Evolutionary conservation across 306 rosid genomes (phyloP), one percentile per base, ranked within the genome.

Genomic region (Hippophae tibetana): DNA sequence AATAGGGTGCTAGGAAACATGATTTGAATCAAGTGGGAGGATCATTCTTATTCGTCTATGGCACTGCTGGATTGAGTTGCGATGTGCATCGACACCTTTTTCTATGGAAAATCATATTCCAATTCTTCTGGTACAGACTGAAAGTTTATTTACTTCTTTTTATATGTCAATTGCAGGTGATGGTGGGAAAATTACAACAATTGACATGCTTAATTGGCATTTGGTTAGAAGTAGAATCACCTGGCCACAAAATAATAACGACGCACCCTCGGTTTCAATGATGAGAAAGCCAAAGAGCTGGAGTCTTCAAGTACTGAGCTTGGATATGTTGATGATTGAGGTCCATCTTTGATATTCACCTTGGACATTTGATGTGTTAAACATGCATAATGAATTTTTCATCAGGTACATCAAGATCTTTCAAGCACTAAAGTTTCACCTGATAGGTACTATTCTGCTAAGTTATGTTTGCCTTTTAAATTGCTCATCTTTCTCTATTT

Each of bases 211-310:
- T 67, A n/a, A 81, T 88, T 43, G 90, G 90, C 63, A 67, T 83
- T 48, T 89, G 96, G 90, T 72, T 76, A 13, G 83, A 83, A 57
- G 74, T 42, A 55, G 78, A 73, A 58, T 83, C 86, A 10, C 86
- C 80, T 0, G 86, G 90, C 58, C 73, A 72, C 70, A 82, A 81
- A 64, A 75, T 83, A 66, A 38, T 85, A 77, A 79, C 83, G 8
- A 18, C 18, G 18, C 18, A 45, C 66, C 62, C 71, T 79, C 49
- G 89, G 95, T 60, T 77, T 89, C 62, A 64, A 52, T 50, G 75
- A 80, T 25, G 85, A 79, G 67, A 89, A 83, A 72, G 89, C 74
- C 46, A 73, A 71, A 60, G 89, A 79, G 82, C 73, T 89, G 50
- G 85, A 79, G 51, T 66, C 85, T 48, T 67, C 70, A 58, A 66